A percentile compares a stretch with the other conserved stretches of the same genome.
phyloP scores from a whole-genome alignment of 1,284 basidiomycete genomes.

The Ceratobasidium sp. region DNA sequence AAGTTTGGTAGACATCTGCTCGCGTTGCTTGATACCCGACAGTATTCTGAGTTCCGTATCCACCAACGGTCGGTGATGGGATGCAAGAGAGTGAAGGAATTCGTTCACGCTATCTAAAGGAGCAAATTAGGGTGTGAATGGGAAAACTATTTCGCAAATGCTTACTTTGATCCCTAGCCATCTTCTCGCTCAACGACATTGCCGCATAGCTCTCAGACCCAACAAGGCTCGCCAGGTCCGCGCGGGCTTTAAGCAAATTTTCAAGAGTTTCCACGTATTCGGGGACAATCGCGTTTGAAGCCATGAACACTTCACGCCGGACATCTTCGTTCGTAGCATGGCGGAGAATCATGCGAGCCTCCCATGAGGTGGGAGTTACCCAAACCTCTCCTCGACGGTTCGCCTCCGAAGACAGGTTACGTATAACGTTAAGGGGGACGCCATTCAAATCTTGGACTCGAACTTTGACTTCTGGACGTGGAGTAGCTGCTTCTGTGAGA shows the following conservation, averaged over 20 bases:
- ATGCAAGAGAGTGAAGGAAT: conserved; percentile 83
- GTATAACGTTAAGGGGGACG: conserved; percentile 50
- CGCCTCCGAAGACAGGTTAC: conserved; percentile 43
- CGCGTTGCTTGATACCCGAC: conserved; percentile 78
- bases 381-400: conserved; percentile 66
- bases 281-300: conserved; percentile 75
- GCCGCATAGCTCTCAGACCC: conserved; percentile 86
- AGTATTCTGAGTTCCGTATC: conserved; percentile 77
- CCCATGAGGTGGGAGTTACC: conserved; percentile 83
- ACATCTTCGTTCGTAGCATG: conserved; percentile 87
- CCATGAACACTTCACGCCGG: conserved; percentile 81
- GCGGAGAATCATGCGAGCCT: conserved; percentile 92
- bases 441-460: conserved; percentile 53
- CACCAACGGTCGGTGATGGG: conserved; percentile 82
- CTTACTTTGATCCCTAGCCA: conserved; percentile 89
- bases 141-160: not conserved
- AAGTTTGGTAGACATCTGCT: conserved; percentile 66
- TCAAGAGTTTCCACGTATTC: conserved; percentile 82
- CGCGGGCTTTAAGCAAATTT: conserved; percentile 77
- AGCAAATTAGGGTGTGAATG: conserved; percentile 47
- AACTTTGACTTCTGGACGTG: conserved; percentile 61
- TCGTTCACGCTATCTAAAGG: conserved; percentile 80
- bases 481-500: conserved; percentile 71
- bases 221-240: conserved; percentile 82
- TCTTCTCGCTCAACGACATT: conserved; percentile 90